Evolutionary conservation across 306 rosid genomes (phyloP), one percentile per base, ranked within the genome.

Genomic region (Dalbergia oliveri): DNA sequence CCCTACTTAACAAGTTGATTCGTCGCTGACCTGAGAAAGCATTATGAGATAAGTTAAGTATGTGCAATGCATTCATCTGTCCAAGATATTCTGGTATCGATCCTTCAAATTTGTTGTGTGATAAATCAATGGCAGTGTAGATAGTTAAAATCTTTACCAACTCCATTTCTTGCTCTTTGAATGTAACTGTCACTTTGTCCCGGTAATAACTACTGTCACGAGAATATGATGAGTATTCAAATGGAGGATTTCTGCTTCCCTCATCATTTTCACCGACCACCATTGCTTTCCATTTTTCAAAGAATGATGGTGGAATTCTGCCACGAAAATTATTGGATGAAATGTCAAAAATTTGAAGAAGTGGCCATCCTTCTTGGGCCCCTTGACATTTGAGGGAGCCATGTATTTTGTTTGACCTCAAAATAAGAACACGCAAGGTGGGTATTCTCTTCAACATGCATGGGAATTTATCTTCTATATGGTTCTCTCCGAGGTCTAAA

Each of bases 261-360:
- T 26, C 57, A 13, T 4, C 19, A 51, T 12, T 15, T 13, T 51
- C 57, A 51, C 2, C 16, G 5, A 18, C 6, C 16, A 51, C 14
- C 56, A 51, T 51, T 15, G n/a, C 16, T 15, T 6, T 14, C 86
- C 66, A 79, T 0, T 9, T 21, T 23, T 0, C n/a, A 18, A 82
- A 35, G 77, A 4, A 34, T 65, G 0, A 4, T 3, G 15, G 9
- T 23, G 74, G 86, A 39, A 83, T 4, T 31, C 11, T 5, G 9
- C 80, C 86, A 18, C 8, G 35, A 39, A 85, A 83, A 69, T 41
- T 64, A 75, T 85, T 85, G 60, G 13, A 66, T 12, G 56, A 8
- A 21, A 21, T 21, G 23, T 21, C 23, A 21, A 21, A 21, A 21
- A 21, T 21, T 21, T 21, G 0, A 21, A 21, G 23, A 21, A 21